phyloP scores from a whole-genome alignment of 1,139 yeast species.

The Protomyces inundatus region DNA sequence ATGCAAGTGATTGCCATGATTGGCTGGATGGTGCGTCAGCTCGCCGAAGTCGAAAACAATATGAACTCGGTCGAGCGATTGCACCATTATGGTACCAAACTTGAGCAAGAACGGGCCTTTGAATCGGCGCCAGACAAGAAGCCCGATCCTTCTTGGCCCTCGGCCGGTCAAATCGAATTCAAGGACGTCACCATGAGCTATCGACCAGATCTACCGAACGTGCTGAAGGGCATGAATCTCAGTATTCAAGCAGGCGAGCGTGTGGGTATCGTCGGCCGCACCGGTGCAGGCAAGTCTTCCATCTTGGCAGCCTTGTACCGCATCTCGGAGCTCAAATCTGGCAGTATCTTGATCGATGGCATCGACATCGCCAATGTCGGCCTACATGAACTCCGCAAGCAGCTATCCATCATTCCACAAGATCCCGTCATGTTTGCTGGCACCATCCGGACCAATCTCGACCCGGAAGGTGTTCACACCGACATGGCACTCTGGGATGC shows the following conservation, averaged over 20 bases:
- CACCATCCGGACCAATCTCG: constrained; percentile 58
- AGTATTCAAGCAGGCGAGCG: constrained; percentile 52
- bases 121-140: constrained; percentile 50
- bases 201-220: constrained; percentile 70
- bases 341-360: constrained; percentile 55
- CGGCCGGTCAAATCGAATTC: constrained; percentile 53
- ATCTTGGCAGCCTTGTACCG: constrained; percentile 64
- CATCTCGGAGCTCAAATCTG: constrained; percentile 52
- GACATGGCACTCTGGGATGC: constrained; percentile 58
- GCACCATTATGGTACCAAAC: constrained; percentile 60
- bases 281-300: constrained; percentile 75
- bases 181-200: constrained; percentile 59
- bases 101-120: constrained; percentile 58
- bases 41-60: constrained; percentile 70
- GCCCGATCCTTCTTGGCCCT: constrained; percentile 62
- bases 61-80: constrained; percentile 84
- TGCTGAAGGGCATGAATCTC: constrained; percentile 53
- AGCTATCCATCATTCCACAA: constrained; percentile 69
- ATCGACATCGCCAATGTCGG: constrained; percentile 56
- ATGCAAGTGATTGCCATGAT: constrained; percentile 31
- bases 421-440: constrained; percentile 71
- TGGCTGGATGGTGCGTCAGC: constrained; percentile 43
- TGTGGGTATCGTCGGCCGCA: constrained; percentile 71
- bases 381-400: constrained; percentile 53
- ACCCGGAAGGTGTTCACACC: constrained; percentile 53